Evolutionary conservation across 805 yeast species (phyloP), one percentile per base, ranked within the genome.

Genomic region (Starmerella stigmatis): DNA sequence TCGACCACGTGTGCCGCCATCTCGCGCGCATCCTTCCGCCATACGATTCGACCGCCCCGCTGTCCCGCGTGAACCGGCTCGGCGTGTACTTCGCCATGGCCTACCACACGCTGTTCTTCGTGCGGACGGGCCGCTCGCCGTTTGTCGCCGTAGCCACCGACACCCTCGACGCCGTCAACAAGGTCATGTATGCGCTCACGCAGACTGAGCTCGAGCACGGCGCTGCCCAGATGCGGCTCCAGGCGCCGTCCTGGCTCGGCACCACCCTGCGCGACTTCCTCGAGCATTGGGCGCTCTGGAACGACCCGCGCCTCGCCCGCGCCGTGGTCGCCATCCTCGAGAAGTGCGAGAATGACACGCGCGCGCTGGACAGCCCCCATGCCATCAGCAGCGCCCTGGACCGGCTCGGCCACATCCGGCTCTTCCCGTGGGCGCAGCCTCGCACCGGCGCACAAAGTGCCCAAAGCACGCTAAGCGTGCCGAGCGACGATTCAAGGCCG

Each of bases 271-370:
- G 16, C 20, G 37, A 16, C n/a, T 48, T 51, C 30, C 33, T 51
- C 10, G 34, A 51, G 29, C 54, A 51, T 23, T 51, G 46, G 45
- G 44, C 43, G n/a, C 30, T 48, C 15, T 51, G 54, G 54, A 35
- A 41, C 22, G 54, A 51, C 33, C 22, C 40, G 15, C 43, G 54
- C 22, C 25, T 51, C 9, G 35, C 22, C 17, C 37, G 52, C 11
- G 54, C 54, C 4, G 54, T 42, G 1, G 37, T 35, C 23, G 52
- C 52, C 16, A 36, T 51, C 7, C 30, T 51, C 17, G 52, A 49
- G 20, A 15, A 28, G 11, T 36, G 33, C 21, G 46, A 42, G 28
- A 39, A 34, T n/a, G 8, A 35, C 9, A 13, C 7, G 16, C 25
- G 50, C 2, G 16, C 4, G 22, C 21, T 49, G 5, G 52, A 49